Base-by-base conservation (phyloP, 208 protist genomes). In the Trypanosoma brucei region DNA sequence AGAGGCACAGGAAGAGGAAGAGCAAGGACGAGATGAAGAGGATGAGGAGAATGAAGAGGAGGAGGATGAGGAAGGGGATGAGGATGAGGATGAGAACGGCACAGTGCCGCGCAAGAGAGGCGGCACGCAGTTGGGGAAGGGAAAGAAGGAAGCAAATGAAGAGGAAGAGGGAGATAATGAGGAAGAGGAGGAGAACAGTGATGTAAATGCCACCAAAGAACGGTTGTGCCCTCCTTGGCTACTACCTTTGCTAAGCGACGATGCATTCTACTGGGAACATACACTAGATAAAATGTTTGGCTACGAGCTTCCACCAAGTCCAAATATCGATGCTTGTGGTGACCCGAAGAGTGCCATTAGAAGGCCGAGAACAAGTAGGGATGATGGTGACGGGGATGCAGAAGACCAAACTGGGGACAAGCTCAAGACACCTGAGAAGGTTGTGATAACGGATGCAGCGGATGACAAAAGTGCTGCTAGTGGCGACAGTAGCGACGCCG, bases 211-310 rank as follows among this genome's bases (percentile, higher is more conserved):
- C 3, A 55, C 63, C 3, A 61, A 30, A 52, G 37, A 42, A 9
- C 3, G 56, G 7, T 48, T 52, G 14, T 68, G 75, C 33, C 83
- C 84, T 2, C 81, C 78, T 54, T 94, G 88, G 85, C 70, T 94
- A 45, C 79, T 72, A 3, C 62, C 61, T 51, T 50, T 94, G 3
- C 64, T 94, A 3, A 66, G 74, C 42, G 83, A 92, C 49, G 88
- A 94, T 64, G 64, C 38, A 3, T 65, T 65, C 30, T 77, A 85
- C 39, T 73, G 87, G 49, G 70, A 91, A 53, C 74, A 74, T 8
- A 65, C 72, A 6, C 51, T 87, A 37, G 55, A 65, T n/a, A 52
- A 62, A 38, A 93, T 93, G 83, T 93, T 84, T 54, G 86, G 86
- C 14, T 91, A 81, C 72, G 68, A 75, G 30, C 39, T 7, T 30